Evolutionary conservation across 2,329 filamentous ascomycete species (phyloP).

Genomic region (Chalaropsis ovoidea): DNA sequence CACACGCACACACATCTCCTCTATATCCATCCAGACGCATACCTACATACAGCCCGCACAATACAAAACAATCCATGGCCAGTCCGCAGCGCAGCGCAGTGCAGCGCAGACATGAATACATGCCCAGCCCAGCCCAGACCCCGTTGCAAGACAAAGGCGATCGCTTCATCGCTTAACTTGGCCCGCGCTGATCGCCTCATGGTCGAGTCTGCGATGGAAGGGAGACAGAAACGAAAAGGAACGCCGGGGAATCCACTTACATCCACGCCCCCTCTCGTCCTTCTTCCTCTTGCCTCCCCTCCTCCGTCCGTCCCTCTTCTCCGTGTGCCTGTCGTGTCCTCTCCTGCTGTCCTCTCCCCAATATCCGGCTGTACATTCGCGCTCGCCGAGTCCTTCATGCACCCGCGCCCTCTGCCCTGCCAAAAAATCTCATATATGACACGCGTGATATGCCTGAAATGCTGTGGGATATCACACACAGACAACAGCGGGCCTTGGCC

Average conservation of each 20-base stretch:
- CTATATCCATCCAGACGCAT: background rate
- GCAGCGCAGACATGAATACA: background rate
- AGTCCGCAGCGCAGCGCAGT: background rate
- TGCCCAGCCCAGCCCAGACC: background rate
- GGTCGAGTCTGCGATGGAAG: constrained; percentile 3
- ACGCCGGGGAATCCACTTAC: constrained; percentile 9
- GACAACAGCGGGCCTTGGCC: background rate
- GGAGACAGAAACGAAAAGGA: constrained; percentile 12
- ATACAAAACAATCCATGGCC: background rate
- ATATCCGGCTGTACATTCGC: background rate
- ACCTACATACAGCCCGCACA: background rate
- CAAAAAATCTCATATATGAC: background rate
- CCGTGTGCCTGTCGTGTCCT: background rate
- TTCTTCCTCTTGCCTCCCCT: background rate
- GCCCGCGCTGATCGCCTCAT: constrained; percentile 13
- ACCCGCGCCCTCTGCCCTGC: background rate
- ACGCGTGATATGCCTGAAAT: background rate
- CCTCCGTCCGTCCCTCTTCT: background rate
- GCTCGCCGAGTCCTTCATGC: constrained; percentile 10
- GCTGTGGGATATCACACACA: background rate
- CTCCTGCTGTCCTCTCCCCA: background rate
- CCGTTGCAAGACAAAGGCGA: constrained; percentile 1
- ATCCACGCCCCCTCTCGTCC: constrained; percentile 8
- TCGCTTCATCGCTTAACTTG: constrained; percentile 13
- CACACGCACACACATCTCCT: background rate